Base-by-base conservation (phyloP, 345 rosid species). In the Psidium friedrichsthalianum region DNA sequence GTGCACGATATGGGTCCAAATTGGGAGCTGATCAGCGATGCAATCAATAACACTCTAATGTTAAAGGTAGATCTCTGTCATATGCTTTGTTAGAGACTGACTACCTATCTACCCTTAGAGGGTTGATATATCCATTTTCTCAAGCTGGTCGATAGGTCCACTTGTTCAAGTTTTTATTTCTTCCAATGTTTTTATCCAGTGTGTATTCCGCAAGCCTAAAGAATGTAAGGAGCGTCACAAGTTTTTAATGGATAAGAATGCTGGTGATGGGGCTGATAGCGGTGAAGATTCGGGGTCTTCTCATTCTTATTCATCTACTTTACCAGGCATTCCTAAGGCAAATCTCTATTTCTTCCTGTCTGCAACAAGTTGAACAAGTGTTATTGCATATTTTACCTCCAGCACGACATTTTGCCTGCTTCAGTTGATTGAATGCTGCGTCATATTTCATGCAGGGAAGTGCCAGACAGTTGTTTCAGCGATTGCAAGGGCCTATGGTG, bases 271-370 rank as follows among this genome's bases (percentile, higher is more conserved):
- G 20, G 98, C 96, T 88, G 99, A 98, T 87, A 98, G 99, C 90
- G 98, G 98, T 85, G 99, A 98, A 87, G 99, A 98, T 91, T 98
- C 98, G 40, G 98, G 99, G 83, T 94, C 97, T 76, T 98, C 98
- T 85, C 99, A 94, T 92, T 91, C 99, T 85, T 98, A 98, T 90
- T 99, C 99, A 74, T 97, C 98, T 86, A 96, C 99, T 85, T 92
- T 98, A 88, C 99, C 99, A 88, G 99, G 99, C 92, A 98, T 98
- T 81, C 99, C 99, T 6, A 94, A 95, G 99, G 99, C 93, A 88
- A 86, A 87, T 82, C 74, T 82, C 32, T 87, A 84, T 85, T 51
- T 56, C 59, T 82, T 53, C 56, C 59, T n/a, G 44, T 82, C 47
- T 54, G 59, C 14, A 53, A 52, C 78, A 69, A 69, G 80, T 36